Percentiles rank a stretch among this genome's conserved stretches.
phyloP scores from a whole-genome alignment of 108 stramenopile species.

The Nitzschia sp. region DNA sequence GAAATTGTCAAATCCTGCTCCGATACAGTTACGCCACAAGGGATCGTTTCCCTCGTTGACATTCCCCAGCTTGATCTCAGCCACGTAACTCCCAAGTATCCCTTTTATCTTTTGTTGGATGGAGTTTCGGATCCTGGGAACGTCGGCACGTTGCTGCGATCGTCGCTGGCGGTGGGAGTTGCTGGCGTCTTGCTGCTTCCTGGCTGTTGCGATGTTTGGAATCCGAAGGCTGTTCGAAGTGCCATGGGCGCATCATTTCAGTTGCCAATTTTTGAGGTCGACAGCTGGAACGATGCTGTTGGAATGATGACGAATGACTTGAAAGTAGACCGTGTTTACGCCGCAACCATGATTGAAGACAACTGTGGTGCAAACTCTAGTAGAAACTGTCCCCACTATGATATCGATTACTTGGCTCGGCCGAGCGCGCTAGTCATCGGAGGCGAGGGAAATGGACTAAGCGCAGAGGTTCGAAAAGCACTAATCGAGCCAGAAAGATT shows the following conservation, averaged over 20 bases:
- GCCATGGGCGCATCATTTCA: conserved; percentile 84
- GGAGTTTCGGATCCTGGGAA: conserved; percentile 90
- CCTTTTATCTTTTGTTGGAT: conserved; percentile 78
- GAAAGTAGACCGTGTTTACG: conserved; percentile 56
- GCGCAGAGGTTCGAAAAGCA: conserved; percentile 50
- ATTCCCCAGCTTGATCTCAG: conserved; percentile 46
- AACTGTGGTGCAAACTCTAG: not conserved
- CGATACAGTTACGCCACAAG: conserved; percentile 82
- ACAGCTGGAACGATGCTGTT: conserved; percentile 39
- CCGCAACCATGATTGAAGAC: conserved; percentile 72
- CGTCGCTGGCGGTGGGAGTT: conserved; percentile 67
- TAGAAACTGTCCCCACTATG: conserved; percentile 39
- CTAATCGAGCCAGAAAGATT: conserved; percentile 14
- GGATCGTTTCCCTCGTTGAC: conserved; percentile 74
- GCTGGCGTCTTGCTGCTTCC: conserved; percentile 71
- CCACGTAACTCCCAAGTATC: conserved; percentile 8
- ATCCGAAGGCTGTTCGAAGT: conserved; percentile 79
- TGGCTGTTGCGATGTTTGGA: conserved; percentile 84
- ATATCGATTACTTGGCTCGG: conserved; percentile 55
- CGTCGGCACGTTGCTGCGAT: conserved; percentile 78
- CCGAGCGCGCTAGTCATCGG: conserved; percentile 74
- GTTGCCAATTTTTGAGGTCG: conserved; percentile 58
- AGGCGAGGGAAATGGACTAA: conserved; percentile 76
- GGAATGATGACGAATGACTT: conserved; percentile 35
- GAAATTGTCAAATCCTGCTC: conserved; percentile 61